Conservation (phyloP, 139 green algal species). For the Limnomonas spitsbergensis region DNA sequence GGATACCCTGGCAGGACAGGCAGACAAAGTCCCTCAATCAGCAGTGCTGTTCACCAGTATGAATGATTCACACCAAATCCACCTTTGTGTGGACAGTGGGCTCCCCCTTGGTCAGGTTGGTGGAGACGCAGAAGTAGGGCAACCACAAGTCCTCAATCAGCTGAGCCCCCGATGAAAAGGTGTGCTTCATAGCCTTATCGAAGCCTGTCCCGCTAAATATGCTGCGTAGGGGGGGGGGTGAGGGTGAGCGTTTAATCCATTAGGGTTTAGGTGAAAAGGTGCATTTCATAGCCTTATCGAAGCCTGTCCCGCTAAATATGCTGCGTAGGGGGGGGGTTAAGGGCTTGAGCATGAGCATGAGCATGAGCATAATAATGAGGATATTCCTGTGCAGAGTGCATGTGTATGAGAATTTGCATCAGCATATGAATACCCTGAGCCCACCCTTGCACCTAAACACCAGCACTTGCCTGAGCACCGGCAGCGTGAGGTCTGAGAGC, state of each 20-base stretch:
- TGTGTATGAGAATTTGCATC: too few species aligned
- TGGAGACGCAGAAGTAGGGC: constrained; percentile 75
- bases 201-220: constrained; percentile 68
- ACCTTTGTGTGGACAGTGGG: constrained; percentile 48
- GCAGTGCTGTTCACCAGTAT: too few species aligned
- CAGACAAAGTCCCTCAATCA: too few species aligned
- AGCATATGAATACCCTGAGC: too few species aligned
- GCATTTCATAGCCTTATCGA: constrained; percentile 41
- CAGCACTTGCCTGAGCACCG: constrained; percentile 24
- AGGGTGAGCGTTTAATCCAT: constrained; percentile 75
- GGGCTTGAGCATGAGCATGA: too few species aligned
- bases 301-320: constrained; percentile 62
- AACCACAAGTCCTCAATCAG: constrained; percentile 82
- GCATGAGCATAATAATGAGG: too few species aligned
- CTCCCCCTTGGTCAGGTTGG: constrained; percentile 60
- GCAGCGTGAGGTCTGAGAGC: constrained; percentile 72
- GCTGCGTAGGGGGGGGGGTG: constrained; percentile 40
- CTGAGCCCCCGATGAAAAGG: constrained; percentile 32
- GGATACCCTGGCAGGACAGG: too few species aligned
- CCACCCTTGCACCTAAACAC: too few species aligned
- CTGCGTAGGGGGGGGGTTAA: constrained; percentile 42
- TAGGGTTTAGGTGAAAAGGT: constrained; percentile 23
- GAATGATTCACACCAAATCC: too few species aligned
- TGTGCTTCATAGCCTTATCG: constrained; percentile 31
- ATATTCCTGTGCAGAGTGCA: too few species aligned